These are phyloP conservation scores for Tetragonia tetragonoides DNA, from an alignment of 148 eudicot species.

Conservation along the genomic window DNA sequence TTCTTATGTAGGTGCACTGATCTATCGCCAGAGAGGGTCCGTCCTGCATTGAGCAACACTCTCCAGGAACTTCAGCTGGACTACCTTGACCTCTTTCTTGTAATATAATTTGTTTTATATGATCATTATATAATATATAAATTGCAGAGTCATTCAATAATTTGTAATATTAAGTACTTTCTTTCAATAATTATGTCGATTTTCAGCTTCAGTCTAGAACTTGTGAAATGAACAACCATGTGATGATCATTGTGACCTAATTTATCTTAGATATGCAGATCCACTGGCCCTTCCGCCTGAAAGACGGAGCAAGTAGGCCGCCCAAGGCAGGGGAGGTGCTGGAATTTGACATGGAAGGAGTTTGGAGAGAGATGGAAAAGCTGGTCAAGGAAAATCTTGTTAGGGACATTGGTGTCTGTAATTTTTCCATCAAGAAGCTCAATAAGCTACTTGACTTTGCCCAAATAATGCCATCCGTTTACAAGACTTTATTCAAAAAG, in stretches of 20 bases:
- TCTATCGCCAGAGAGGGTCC: slow-evolving; percentile 51
- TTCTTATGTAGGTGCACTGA: slow-evolving; percentile 48
- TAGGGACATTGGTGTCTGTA: slow-evolving; percentile 51
- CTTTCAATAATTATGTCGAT: too few relatives aligned
- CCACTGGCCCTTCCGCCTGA: slow-evolving; percentile 54
- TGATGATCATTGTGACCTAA: neutral
- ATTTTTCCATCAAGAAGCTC: slow-evolving; percentile 51
- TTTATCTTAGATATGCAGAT: slow-evolving; percentile 29
- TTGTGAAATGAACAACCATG: neutral
- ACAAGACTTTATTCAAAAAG: too few relatives aligned
- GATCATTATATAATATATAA: too few relatives aligned
- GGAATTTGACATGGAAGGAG: slow-evolving; percentile 67
- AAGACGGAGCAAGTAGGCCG: slow-evolving; percentile 48
- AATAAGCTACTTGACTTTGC: slow-evolving; percentile 43
- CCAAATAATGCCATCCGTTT: slow-evolving; percentile 51
- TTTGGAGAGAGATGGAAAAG: slow-evolving; percentile 68
- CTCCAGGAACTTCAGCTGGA: slow-evolving; percentile 51
- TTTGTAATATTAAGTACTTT: too few relatives aligned
- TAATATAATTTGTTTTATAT: neutral
- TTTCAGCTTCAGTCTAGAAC: neutral
- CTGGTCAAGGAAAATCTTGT: slow-evolving; percentile 45
- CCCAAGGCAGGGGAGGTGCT: slow-evolving; percentile 50
- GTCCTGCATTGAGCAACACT: slow-evolving; percentile 47
- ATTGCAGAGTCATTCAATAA: too few relatives aligned
- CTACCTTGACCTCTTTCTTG: slow-evolving; percentile 59